Conservation (phyloP, 257 asterid genomes). For the Ehretia macrophylla region DNA sequence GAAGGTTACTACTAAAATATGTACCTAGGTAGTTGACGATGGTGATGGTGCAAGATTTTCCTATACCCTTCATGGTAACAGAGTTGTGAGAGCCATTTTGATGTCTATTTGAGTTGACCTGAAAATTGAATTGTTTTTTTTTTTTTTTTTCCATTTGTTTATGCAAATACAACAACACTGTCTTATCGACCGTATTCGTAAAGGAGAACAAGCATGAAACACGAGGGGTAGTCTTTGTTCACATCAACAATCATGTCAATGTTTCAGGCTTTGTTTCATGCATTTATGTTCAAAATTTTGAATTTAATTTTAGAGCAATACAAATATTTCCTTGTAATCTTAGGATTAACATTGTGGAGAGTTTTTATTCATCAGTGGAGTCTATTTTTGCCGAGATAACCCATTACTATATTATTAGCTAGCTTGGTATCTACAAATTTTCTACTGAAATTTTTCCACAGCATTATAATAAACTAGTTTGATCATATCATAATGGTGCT, state of each 20-base stretch:
- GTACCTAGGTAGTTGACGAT: neutral
- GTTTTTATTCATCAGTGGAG: too few species aligned
- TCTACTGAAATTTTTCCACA: too few species aligned
- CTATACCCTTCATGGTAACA: constrained; percentile 1
- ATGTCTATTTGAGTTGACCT: constrained; percentile 25
- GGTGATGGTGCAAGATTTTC: constrained; percentile 4
- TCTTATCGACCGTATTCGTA: constrained; percentile 38
- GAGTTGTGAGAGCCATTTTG: constrained; percentile 4
- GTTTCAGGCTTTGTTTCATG: constrained; percentile 24
- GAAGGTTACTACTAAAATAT: constrained; percentile 14
- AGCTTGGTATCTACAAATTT: too few species aligned
- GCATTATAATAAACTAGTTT: too few species aligned
- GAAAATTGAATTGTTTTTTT: constrained; percentile 10
- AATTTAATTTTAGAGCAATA: neutral
- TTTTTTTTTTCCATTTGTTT: neutral
- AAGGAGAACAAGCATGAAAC: constrained; percentile 23
- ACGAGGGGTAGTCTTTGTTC: constrained; percentile 35
- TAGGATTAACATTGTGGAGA: too few species aligned
- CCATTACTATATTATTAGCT: too few species aligned
- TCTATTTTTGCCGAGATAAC: too few species aligned
- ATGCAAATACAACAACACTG: constrained; percentile 9
- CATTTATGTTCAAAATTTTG: constrained; percentile 7
- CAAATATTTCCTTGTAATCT: neutral
- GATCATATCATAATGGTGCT: neutral
- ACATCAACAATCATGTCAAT: constrained; percentile 44